phyloP scores from a whole-genome alignment of 805 yeast genomes.

The Kodamaea fukazawae region DNA sequence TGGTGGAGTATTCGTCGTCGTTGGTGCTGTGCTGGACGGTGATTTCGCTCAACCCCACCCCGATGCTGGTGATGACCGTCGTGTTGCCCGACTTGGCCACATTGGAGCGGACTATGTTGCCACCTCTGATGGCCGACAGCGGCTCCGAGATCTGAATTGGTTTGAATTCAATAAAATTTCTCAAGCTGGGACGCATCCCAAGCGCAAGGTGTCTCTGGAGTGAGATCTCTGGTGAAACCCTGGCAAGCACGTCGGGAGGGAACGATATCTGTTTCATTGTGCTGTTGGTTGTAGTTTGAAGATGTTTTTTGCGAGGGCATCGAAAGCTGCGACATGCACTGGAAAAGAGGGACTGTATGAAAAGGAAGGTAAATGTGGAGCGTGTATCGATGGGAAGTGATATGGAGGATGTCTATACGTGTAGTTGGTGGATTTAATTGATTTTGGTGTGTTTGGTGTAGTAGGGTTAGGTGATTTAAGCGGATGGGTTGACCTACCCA shows the following conservation, averaged over 20 bases:
- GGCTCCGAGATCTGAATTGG: constrained; percentile 42
- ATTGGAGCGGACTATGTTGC: constrained; percentile 58
- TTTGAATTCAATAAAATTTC: constrained; percentile 72
- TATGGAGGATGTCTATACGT: too few relatives aligned
- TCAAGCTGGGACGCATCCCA: constrained; percentile 73
- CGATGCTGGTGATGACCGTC: constrained; percentile 66
- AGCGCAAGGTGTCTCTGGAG: constrained; percentile 72
- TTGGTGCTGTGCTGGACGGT: constrained; percentile 29
- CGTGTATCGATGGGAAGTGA: too few relatives aligned
- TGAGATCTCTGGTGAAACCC: constrained; percentile 82
- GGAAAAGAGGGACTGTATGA: too few relatives aligned
- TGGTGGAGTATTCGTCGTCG: constrained; percentile 23
- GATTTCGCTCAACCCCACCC: constrained; percentile 64
- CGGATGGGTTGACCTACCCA: too few relatives aligned
- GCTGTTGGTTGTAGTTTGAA: too few relatives aligned
- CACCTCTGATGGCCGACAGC: constrained; percentile 19
- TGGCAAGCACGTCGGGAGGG: constrained; percentile 77
- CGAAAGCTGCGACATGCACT: too few relatives aligned
- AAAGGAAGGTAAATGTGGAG: too few relatives aligned
- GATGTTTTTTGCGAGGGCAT: neutral
- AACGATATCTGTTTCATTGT: constrained; percentile 37
- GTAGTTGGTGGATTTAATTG: too few relatives aligned
- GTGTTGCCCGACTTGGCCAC: constrained; percentile 71
- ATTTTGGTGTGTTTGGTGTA: too few relatives aligned
- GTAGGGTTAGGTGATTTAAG: too few relatives aligned